Conservation (phyloP, 306 rosid species). For the Cicer yamashitae region DNA sequence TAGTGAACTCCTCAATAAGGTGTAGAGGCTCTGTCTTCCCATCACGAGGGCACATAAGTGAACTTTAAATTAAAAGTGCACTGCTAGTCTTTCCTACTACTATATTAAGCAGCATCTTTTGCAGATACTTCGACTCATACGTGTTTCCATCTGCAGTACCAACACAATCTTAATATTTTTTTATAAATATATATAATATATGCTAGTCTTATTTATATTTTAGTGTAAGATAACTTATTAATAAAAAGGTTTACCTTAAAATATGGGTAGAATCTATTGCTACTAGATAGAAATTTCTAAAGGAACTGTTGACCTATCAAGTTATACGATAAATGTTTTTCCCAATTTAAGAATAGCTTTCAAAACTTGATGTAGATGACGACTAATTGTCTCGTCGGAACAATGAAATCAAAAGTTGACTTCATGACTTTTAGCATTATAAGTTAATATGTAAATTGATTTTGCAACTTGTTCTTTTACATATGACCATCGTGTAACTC, state of each 20-base stretch:
- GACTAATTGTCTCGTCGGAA: neutral
- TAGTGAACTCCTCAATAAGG: constrained; percentile 1
- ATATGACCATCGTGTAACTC: neutral
- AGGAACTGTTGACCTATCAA: too few species aligned
- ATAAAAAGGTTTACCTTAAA: too few species aligned
- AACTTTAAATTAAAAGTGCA: neutral
- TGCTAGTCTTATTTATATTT: neutral
- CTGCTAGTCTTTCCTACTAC: neutral
- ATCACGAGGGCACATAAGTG: neutral
- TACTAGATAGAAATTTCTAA: too few species aligned
- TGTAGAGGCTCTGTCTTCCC: neutral
- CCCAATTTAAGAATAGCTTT: neutral
- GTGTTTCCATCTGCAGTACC: neutral
- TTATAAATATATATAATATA: too few species aligned
- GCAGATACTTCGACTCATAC: neutral
- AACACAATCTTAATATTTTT: neutral
- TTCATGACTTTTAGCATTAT: neutral
- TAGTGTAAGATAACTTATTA: neutral
- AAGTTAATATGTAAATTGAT: neutral
- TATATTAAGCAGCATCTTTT: neutral
- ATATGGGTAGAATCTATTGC: too few species aligned
- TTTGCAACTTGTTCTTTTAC: neutral
- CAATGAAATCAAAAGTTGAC: neutral
- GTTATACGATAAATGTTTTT: neutral
- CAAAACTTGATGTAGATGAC: neutral